Percentiles rank a stretch among this genome's conserved stretches.
Conservation (phyloP, 2,329 filamentous ascomycete species). For the Fusarium bactridioides region DNA sequence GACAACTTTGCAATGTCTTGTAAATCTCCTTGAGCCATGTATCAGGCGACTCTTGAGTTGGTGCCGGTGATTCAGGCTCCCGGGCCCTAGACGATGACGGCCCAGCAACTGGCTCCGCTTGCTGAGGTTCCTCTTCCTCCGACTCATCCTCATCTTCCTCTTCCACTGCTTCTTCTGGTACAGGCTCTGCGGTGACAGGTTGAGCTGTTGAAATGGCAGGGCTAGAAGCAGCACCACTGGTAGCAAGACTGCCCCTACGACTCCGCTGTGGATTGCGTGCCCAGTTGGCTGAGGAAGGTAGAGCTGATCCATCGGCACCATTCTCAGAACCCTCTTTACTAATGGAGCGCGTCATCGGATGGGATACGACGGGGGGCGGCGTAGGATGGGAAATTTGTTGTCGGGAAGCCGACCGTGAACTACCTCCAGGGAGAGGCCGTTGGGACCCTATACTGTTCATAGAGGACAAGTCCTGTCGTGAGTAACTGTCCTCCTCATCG, state of each 20-base stretch:
- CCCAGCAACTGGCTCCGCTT: conserved; percentile 41
- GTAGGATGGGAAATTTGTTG: conserved; percentile 54
- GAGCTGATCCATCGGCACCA: conserved; percentile 82
- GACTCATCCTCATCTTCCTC: conserved; percentile 33
- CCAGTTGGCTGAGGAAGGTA: conserved; percentile 95
- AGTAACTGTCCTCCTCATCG: conserved; percentile 98
- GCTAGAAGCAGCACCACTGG: conserved; percentile 82
- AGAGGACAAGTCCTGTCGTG: conserved; percentile 90
- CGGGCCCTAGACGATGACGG: conserved; percentile 32
- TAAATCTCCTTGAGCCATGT: conserved; percentile 48
- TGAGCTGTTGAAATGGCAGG: conserved; percentile 73
- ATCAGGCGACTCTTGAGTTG: conserved; percentile 25
- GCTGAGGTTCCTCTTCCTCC: conserved; percentile 31
- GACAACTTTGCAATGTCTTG: conserved; percentile 49
- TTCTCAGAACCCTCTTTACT: conserved; percentile 79
- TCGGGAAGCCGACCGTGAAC: conserved; percentile 61
- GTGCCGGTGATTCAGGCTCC: conserved; percentile 23
- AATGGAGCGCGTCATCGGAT: conserved; percentile 77
- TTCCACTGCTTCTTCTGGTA: conserved; percentile 53
- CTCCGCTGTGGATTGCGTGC: conserved; percentile 75
- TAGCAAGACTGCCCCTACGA: conserved; percentile 79
- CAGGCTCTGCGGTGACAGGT: conserved; percentile 61
- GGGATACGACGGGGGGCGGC: conserved; percentile 54
- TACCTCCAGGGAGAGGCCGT: conserved; percentile 65
- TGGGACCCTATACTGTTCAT: conserved; percentile 91